Percentiles rank a stretch among this genome's conserved stretches.
Conservation (phyloP, 805 yeast species). For the Pichia cephalocereana region DNA sequence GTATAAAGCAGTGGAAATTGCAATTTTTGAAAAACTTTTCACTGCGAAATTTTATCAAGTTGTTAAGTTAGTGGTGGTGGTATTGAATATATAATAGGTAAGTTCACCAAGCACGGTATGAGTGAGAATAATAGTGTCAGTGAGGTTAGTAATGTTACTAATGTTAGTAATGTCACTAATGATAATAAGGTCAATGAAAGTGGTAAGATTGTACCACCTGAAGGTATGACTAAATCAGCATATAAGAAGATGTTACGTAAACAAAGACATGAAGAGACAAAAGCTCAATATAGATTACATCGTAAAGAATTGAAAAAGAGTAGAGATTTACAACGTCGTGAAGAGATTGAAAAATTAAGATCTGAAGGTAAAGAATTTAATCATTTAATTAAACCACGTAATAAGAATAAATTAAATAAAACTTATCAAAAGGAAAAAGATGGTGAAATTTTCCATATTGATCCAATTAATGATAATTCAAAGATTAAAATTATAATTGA, state of each 20-base stretch:
- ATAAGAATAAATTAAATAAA: constrained; percentile 20
- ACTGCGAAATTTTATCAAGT: too few species aligned
- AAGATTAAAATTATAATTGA: constrained; percentile 54
- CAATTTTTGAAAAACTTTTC: too few species aligned
- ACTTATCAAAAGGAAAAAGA: constrained; percentile 25
- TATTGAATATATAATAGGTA: too few species aligned
- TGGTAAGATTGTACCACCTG: constrained; percentile 41
- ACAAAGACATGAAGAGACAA: constrained; percentile 49
- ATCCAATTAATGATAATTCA: constrained; percentile 3
- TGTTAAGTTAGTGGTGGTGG: too few species aligned
- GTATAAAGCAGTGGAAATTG: too few species aligned
- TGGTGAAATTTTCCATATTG: constrained; percentile 36
- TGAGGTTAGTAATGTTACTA: too few species aligned
- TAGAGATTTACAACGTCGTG: constrained; percentile 23
- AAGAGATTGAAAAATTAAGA: constrained; percentile 26
- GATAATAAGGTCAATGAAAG: not conserved
- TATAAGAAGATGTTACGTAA: constrained; percentile 66
- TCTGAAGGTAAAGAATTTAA: constrained; percentile 29
- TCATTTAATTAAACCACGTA: constrained; percentile 26
- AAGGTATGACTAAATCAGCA: constrained; percentile 78
- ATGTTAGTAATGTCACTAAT: too few species aligned
- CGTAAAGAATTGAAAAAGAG: constrained; percentile 48
- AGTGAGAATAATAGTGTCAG: too few species aligned
- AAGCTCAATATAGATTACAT: constrained; percentile 47
- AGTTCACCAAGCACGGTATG: too few species aligned